Base-by-base conservation (phyloP, 1,139 yeast genomes). In the Saccharomyces hybrid region DNA sequence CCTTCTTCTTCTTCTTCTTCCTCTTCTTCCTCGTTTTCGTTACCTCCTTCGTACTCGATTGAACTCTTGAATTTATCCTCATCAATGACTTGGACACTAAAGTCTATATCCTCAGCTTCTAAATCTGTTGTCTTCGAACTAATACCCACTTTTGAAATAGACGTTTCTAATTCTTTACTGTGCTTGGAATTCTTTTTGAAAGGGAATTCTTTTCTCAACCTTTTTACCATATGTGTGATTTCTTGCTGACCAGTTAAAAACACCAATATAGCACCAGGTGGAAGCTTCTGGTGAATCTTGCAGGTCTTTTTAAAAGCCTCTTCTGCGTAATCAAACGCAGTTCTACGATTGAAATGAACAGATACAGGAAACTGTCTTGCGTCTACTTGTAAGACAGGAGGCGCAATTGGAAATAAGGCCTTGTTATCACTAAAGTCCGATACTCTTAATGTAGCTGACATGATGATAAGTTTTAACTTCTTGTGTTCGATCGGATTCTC, bases 401-500 rank as follows among this genome's bases (percentile, higher is more conserved):
- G 99, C 0, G 96, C 87, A 0, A 65, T 67, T n/a, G 78, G 72
- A 68, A 95, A 95, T 46, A 95, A 73, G 1, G 78, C 72, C 19
- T 73, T 70, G 69, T 95, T 95, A 63, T 90, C 96, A 50, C 96
- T 82, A 66, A 95, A 95, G 68, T 95, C 99, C 12, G 93, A 73
- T 0, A 95, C 98, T 64, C 99, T 78, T 55, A 95, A 78, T 0
- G 99, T 95, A 14, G 99, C 99, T 46, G 98, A 90, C 99, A 95
- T 86, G 60, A 86, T 82, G 46, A 86, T 78, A 55, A 86, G 69
- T 64, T 86, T 86, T 57, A 86, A 75, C 5, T 88, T 91, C 59
- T 79, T 81, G 63, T 72, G 70, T 44, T 73, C 75, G 1, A 60
- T 54, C 4, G 86, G 82, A 58, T 83, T 74, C 54, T 77, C 71